These are phyloP conservation scores for Vaucheria bursata DNA, from an alignment of 352 stramenopile genomes.

Conservation along the genomic window DNA sequence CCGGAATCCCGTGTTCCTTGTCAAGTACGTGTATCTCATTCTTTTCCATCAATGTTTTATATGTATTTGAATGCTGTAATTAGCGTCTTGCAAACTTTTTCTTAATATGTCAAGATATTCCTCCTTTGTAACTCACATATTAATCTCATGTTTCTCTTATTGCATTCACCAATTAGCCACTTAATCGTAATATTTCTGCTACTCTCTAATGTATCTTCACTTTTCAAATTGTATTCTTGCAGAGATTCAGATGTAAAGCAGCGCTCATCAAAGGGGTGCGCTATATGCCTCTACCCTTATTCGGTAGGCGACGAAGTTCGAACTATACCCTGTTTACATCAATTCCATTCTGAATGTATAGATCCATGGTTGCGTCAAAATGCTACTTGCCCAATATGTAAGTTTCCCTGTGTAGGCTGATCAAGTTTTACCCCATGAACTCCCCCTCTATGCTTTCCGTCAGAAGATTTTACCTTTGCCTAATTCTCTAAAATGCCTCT, in stretches of 20 bases:
- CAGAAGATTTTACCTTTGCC: too few relatives aligned
- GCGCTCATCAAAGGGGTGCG: not conserved
- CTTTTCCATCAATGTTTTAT: too few relatives aligned
- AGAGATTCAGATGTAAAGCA: slow-evolving; percentile 10
- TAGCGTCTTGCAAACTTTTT: not conserved
- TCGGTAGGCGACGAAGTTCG: slow-evolving; percentile 21
- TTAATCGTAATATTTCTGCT: too few relatives aligned
- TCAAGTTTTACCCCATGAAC: not conserved
- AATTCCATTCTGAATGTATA: slow-evolving; percentile 43
- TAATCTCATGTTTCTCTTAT: too few relatives aligned
- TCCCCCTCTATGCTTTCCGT: too few relatives aligned
- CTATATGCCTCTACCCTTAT: slow-evolving; percentile 37
- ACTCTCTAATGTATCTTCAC: too few relatives aligned
- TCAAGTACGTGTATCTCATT: slow-evolving; percentile 22
- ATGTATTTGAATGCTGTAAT: too few relatives aligned
- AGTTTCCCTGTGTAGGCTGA: slow-evolving; percentile 40
- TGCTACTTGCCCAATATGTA: slow-evolving; percentile 41
- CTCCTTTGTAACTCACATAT: too few relatives aligned
- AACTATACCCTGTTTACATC: slow-evolving; percentile 39
- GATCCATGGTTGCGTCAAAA: slow-evolving; percentile 37
- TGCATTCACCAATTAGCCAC: too few relatives aligned
- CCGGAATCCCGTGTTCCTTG: slow-evolving; percentile 36
- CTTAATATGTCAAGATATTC: too few relatives aligned
- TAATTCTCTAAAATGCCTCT: too few relatives aligned
- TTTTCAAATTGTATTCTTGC: too few relatives aligned